Conservation (phyloP, 208 protist species). For the Kentomonas sorsogonicus region DNA sequence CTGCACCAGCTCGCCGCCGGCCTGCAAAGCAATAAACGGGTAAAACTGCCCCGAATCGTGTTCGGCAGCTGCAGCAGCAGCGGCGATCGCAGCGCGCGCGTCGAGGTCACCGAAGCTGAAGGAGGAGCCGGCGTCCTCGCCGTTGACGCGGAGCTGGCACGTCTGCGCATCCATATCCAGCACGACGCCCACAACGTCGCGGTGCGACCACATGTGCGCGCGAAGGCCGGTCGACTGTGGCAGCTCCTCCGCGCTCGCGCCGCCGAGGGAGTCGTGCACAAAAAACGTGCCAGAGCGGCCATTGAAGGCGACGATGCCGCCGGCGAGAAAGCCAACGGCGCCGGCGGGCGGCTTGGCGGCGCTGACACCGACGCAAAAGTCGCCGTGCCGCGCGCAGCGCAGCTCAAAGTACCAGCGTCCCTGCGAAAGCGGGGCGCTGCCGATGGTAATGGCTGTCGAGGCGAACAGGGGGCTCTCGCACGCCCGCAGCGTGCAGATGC, state of each 20-base stretch:
- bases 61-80: too few relatives aligned
- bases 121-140: conserved; percentile 22
- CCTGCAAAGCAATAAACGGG: conserved; percentile 67
- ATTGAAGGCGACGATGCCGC: conserved; percentile 63
- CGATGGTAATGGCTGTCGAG: too few relatives aligned
- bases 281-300: conserved; percentile 51
- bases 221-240: conserved; percentile 9
- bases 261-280: too few relatives aligned
- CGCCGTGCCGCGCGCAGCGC: conserved; percentile 48
- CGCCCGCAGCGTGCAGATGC: conserved; percentile 52
- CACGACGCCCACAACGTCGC: conserved; percentile 81
- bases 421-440: conserved; percentile 39
- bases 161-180: conserved; percentile 50
- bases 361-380: conserved; percentile 74
- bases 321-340: too few relatives aligned
- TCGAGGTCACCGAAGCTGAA: conserved; percentile 8
- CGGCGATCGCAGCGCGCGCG: neutral
- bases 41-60: conserved; percentile 38
- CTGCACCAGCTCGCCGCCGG: conserved; percentile 49
- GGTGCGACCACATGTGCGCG: conserved; percentile 41
- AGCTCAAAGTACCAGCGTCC: conserved; percentile 90
- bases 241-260: conserved; percentile 10
- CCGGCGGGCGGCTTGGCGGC: conserved; percentile 13
- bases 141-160: conserved; percentile 75
- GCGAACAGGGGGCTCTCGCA: conserved; percentile 35